Percentiles rank a stretch among this genome's conserved stretches.
Evolutionary conservation across 805 yeast species (phyloP).

Genomic region (Candida ulmi): DNA sequence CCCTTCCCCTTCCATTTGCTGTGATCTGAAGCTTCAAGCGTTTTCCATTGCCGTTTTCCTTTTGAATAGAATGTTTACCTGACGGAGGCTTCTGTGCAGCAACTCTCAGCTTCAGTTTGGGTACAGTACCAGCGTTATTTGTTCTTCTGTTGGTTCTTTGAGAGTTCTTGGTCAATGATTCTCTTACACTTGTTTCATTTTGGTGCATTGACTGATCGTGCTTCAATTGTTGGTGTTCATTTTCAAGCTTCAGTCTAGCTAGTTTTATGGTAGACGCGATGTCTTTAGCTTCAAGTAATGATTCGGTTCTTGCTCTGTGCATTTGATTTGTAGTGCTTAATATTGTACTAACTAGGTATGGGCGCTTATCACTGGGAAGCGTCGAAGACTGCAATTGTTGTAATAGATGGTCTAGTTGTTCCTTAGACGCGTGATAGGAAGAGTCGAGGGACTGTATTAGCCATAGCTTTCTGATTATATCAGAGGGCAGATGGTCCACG

Average conservation of each 20-base stretch:
- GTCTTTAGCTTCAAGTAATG: constrained; percentile 26
- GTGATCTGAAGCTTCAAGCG: constrained; percentile 4
- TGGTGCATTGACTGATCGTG: constrained; percentile 22
- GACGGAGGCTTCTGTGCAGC: no score
- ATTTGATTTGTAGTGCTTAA: constrained; percentile 12
- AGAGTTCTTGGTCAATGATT: constrained; percentile 10
- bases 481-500: constrained; percentile 39
- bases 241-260: constrained; percentile 17
- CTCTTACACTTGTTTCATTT: constrained; percentile 18
- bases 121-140: not conserved
- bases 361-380: constrained; percentile 6
- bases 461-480: constrained; percentile 37
- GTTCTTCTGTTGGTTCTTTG: constrained; percentile 18
- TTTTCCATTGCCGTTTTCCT: constrained; percentile 1
- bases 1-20: no score
- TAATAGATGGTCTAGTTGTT: constrained; percentile 12
- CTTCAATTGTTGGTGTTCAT: constrained; percentile 20
- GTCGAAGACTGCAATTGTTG: constrained; percentile 8
- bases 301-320: constrained; percentile 21
- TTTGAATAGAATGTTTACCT: no score
- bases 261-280: constrained; percentile 17
- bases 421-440: constrained; percentile 12
- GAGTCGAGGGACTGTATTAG: constrained; percentile 31
- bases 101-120: no score
- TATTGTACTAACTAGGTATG: constrained; percentile 5